phyloP scores from a whole-genome alignment of 495 filamentous ascomycete species.

The Cenococcum geophilum region DNA sequence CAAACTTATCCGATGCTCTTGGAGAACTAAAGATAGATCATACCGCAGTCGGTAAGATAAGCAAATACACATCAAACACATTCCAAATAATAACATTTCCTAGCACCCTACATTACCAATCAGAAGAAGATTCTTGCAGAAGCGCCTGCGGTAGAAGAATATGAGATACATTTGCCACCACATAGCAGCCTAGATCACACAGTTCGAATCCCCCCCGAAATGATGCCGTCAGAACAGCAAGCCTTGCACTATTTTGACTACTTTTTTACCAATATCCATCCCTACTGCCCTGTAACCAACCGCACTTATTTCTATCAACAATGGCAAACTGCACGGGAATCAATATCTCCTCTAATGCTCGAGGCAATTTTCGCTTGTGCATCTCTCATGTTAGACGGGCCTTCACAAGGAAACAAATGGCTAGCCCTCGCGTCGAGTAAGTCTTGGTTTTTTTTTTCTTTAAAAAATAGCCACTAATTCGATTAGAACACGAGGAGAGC shows the following conservation, averaged over 20 bases:
- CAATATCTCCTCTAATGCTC: constrained; percentile 85
- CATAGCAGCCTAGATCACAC: constrained; percentile 61
- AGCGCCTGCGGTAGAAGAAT: constrained; percentile 72
- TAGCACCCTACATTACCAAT: constrained; percentile 80
- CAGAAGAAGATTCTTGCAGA: constrained; percentile 60
- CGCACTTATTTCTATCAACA: constrained; percentile 79
- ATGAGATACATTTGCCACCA: constrained; percentile 56
- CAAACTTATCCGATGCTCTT: constrained; percentile 59
- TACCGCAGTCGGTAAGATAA: constrained; percentile 70
- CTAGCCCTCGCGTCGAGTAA: constrained; percentile 84
- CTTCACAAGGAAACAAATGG: constrained; percentile 85
- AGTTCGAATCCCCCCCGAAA: constrained; percentile 83
- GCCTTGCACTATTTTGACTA: constrained; percentile 83
- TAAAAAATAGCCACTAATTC: constrained; percentile 17
- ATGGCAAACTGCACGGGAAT: constrained; percentile 79
- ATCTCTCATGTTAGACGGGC: constrained; percentile 73
- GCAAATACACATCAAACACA: background rate
- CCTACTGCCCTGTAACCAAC: constrained; percentile 92
- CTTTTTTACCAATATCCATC: constrained; percentile 88
- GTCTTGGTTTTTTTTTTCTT: constrained; percentile 31
- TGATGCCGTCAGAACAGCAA: constrained; percentile 87
- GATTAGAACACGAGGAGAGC: constrained; percentile 79
- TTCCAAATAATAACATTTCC: constrained; percentile 28
- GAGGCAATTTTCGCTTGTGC: constrained; percentile 96
- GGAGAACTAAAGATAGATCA: constrained; percentile 87